Evolutionary conservation across 2,329 filamentous ascomycete genomes (phyloP).

Genomic region (Sporothrix pseudoabietina): DNA sequence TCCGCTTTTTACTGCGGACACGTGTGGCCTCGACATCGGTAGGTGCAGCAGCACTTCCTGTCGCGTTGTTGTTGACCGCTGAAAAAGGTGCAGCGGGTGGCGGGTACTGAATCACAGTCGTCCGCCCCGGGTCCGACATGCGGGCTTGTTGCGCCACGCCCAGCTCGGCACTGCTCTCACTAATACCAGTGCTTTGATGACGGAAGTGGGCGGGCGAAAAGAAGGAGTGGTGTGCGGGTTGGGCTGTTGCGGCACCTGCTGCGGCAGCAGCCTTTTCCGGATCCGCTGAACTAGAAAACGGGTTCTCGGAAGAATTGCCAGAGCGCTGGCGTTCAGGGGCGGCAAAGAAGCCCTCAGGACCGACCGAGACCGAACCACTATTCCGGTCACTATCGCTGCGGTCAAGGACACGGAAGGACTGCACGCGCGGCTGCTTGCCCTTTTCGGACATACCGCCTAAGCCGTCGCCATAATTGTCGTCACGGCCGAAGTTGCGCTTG

Average conservation of each 20-base stretch:
- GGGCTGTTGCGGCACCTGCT: background rate
- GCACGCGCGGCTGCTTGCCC: slow-evolving; percentile 8
- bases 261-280: slow-evolving; percentile 8
- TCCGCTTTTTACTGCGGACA: background rate
- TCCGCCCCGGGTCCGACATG: slow-evolving; percentile 10
- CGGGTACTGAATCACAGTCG: background rate
- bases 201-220: slow-evolving; percentile 28
- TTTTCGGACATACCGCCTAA: slow-evolving; percentile 27
- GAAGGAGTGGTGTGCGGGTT: slow-evolving; percentile 12
- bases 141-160: background rate
- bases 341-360: background rate
- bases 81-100: background rate
- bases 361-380: slow-evolving; percentile 16
- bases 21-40: background rate
- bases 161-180: background rate
- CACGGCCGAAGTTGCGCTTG: slow-evolving; percentile 18
- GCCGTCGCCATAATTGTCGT: background rate
- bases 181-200: background rate
- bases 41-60: background rate
- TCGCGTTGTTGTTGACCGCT: background rate
- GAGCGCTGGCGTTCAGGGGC: background rate
- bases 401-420: slow-evolving; percentile 19
- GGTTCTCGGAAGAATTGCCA: background rate
- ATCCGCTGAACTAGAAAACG: background rate
- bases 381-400: slow-evolving; percentile 23